Conservation (phyloP, 306 rosid species). For the Sophora flavescens region DNA sequence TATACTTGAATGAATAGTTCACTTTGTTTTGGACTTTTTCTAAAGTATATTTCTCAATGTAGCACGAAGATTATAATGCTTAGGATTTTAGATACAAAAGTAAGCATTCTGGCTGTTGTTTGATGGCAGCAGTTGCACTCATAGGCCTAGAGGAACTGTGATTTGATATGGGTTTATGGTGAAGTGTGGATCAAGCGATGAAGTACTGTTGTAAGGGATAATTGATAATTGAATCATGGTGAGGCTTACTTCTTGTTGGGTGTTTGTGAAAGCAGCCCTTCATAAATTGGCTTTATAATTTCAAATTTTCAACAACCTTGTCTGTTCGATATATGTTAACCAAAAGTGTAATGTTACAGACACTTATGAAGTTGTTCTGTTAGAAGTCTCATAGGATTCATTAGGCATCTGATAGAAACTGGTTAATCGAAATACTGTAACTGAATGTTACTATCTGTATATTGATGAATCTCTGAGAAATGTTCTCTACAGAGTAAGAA, state of each 20-base stretch:
- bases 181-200: slow-evolving; percentile 20
- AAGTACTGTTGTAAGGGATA: slow-evolving; percentile 17
- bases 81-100: slow-evolving; percentile 29
- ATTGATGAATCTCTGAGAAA: no score
- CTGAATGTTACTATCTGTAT: no score
- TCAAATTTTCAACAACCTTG: slow-evolving; percentile 14
- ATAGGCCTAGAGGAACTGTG: slow-evolving; percentile 12
- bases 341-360: background rate
- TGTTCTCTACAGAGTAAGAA: no score
- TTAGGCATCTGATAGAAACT: no score
- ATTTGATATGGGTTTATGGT: slow-evolving; percentile 35
- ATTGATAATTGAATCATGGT: slow-evolving; percentile 25
- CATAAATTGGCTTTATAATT: slow-evolving; percentile 26
- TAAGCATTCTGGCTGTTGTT: slow-evolving; percentile 18
- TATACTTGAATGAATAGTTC: slow-evolving; percentile 9
- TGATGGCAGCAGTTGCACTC: slow-evolving; percentile 29
- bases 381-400: slow-evolving; percentile 24
- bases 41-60: slow-evolving; percentile 32
- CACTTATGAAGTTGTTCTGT: background rate
- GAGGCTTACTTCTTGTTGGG: slow-evolving; percentile 39
- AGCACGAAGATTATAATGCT: slow-evolving; percentile 30
- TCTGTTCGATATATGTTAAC: background rate
- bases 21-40: background rate
- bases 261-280: slow-evolving; percentile 27
- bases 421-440: no score